Evolutionary conservation across 2,329 filamentous ascomycete genomes (phyloP), one percentile per base, ranked within the genome.

Genomic region (Colletotrichum trifolii): DNA sequence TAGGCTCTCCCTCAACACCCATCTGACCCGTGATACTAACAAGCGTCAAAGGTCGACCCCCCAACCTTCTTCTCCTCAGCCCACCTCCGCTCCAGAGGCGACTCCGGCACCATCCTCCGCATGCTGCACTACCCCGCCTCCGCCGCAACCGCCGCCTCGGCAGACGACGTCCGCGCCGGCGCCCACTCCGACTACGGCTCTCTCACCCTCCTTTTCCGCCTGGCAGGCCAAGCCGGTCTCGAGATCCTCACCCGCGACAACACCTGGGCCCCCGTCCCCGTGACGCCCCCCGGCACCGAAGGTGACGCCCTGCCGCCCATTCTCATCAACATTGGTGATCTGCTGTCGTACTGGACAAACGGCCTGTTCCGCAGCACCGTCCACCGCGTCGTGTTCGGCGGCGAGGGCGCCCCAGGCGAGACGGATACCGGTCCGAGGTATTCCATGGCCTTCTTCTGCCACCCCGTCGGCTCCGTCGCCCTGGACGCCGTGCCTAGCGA

Each of bases 171-270:
- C 66, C 90, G 95, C 35, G 95, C 95, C 7, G 96, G 95, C 62
- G 94, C 95, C 0, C 95, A 98, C 77, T 95, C 91, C 5, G 94
- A 97, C 80, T 97, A 97, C 78, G 88, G 88, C 60, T 87, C 84
- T 64, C 78, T 90, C 63, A 90, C 88, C 2, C 81, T 90, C n/a
- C 86, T 98, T 10, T 98, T 99, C 82, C 93, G 96, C 70, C 87
- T 94, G 2, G 87, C 87, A 1, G 91, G 91, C 2, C 94, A 97
- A 72, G 90, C 94, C 0, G 96, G 96, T 0, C 83, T 99, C 1
- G 94, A 98, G 76, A 90, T 98, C 67, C 84, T 90, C 7, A 90
- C 88, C 2, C 83, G 83, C 0, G 80, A 83, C 13, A 78, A 77
- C 17, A 68, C 73, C 11, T 83, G 90, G 91, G 86, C 83, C 0